Evolutionary conservation across 768 basidiomycete species (phyloP), one percentile per base, ranked within the genome.

Genomic region (Suillus cothurnatus): DNA sequence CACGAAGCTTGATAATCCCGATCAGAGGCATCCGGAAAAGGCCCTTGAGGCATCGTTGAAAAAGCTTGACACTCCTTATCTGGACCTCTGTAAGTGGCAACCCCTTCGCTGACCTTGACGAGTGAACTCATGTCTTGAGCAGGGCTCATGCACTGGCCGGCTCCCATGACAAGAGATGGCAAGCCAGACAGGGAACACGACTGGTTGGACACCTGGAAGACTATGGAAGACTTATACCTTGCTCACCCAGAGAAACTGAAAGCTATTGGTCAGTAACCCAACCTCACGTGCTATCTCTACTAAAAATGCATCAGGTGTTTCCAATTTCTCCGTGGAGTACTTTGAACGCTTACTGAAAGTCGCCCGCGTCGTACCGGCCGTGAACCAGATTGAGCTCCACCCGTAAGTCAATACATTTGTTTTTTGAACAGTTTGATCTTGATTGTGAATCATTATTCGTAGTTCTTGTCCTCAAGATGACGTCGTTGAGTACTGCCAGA

Each of bases 91-190:
- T 87, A 72, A 71, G 81, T 76, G 67, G 47, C 17, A 26, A 21
- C 12, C 19, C 7, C 9, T 12, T 61, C 31, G 7, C 53, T 8
- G 34, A 50, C 53, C 21, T 59, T 38, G 17, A 52, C 17, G 6
- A 50, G 21, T 53, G 28, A 1, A 26, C 32, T 69, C 12, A 63
- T 43, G 14, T 23, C 8, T 28, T 5, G 11, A 52, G 6, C 65
- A 89, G 88, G 87, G 85, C 80, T 92, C 64, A 87, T 93, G 84
- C 91, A 93, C 77, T 93, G 91, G 92, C 93, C 93, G 17, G 86
- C 89, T 23, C 89, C 92, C 39, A 86, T 92, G 86, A 85, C 84
- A 14, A 69, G 70, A 50, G 86, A 85, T 65, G 80, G 80, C 60
- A 78, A 80, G 64, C 80, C 87, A 8, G 86, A 90, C 70, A 84